Base-by-base conservation (phyloP, 768 basidiomycete genomes). In the Tremella mesenterica region DNA sequence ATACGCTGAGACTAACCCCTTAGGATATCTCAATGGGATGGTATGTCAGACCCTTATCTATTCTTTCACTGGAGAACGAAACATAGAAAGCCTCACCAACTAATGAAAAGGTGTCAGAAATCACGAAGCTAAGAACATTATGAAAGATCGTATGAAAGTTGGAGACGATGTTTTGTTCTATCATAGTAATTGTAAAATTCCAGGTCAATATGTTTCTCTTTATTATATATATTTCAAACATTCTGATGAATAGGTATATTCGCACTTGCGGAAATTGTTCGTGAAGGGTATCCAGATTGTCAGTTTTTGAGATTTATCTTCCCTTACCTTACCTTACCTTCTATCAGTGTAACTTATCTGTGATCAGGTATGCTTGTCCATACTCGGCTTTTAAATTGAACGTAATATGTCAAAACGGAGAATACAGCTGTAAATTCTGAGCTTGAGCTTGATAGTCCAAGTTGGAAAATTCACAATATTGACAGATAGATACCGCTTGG, bases 221-320 rank as follows among this genome's bases (percentile, higher is more conserved):
- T n/a, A n/a, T n/a, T n/a, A n/a, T n/a, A 14, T 3, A 20, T 30
- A 9, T 26, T 13, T 26, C 28, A n/a, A 30, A 20, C n/a, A 5
- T 23, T 9, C n/a, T n/a, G n/a, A n/a, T n/a, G n/a, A n/a, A n/a
- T n/a, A n/a, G n/a, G n/a, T n/a, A n/a, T n/a, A n/a, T n/a, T n/a
- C n/a, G 71, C 67, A 8, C 29, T 65, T 8, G 71, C 71, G 3
- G 60, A 88, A 82, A 83, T 93, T 7, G 78, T 79, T 27, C 87
- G 82, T 70, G 85, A 86, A 69, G 87, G 88, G 5, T 92, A 93
- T 73, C 87, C 90, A 18, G 91, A 96, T 69, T 80, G 88, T 90
- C 73, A 75, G 87, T 73, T 25, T n/a, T n/a, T n/a, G n/a, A n/a
- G 33, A 36, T 36, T 36, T 36, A 36, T 36, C 10, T 18, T 10